Evolutionary conservation across 208 protist genomes (phyloP).

Genomic region (Acanthamoeba sp.): DNA sequence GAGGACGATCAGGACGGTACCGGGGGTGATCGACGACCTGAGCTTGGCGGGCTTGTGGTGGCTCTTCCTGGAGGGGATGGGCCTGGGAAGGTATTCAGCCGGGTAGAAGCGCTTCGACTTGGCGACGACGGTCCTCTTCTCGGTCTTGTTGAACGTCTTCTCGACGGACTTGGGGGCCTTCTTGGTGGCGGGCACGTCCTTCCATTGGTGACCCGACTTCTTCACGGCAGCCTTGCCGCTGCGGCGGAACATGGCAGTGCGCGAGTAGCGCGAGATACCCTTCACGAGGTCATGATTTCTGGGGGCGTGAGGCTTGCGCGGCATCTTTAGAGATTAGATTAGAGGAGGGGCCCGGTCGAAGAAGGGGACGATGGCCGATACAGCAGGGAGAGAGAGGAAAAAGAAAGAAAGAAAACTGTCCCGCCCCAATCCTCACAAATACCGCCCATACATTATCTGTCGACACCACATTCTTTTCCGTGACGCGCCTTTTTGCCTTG

Average conservation of each 20-base stretch:
- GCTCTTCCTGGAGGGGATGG: conserved; percentile 79
- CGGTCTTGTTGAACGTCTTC: conserved; percentile 75
- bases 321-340: conserved; percentile 55
- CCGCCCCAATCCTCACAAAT: not conserved
- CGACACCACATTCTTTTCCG: not conserved
- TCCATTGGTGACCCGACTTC: conserved; percentile 53
- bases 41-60: conserved; percentile 85
- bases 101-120: conserved; percentile 83
- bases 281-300: conserved; percentile 48
- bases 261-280: conserved; percentile 51
- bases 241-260: conserved; percentile 61
- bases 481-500: not conserved
- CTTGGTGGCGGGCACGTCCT: not conserved
- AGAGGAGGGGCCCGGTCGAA: not conserved
- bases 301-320: conserved; percentile 69
- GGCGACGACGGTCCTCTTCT: conserved; percentile 4
- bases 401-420: conserved; percentile 5
- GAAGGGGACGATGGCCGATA: conserved; percentile 37
- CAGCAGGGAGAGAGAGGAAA: conserved; percentile 45
- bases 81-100: conserved; percentile 76
- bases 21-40: conserved; percentile 90
- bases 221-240: conserved; percentile 56
- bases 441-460: conserved; percentile 9
- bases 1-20: conserved; percentile 97
- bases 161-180: conserved; percentile 15